A percentile compares a stretch with the other conserved stretches of the same genome.
Conservation (phyloP, 306 rosid genomes). For the Pyrus communis region DNA sequence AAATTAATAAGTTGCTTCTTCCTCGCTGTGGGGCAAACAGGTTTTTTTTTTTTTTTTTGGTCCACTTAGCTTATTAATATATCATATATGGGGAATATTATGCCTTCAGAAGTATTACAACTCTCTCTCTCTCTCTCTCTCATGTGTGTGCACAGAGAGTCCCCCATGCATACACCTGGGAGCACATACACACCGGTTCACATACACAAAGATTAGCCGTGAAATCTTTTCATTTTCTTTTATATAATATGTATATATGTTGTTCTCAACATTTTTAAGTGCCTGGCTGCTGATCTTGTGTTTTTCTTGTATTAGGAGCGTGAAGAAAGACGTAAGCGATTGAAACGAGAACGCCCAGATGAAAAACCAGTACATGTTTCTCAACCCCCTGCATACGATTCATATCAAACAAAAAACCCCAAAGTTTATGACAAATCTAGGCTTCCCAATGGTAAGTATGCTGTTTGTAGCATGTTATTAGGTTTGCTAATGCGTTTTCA, state of each 20-base stretch:
- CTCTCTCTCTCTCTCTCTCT: not conserved
- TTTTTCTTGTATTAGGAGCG: conserved; percentile 66
- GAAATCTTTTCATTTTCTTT: not conserved
- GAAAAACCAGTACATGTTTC: conserved; percentile 58
- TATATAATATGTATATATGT: not conserved
- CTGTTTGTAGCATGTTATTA: not conserved
- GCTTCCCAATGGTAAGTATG: conserved; percentile 82
- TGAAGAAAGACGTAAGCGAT: conserved; percentile 75
- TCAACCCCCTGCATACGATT: conserved; percentile 57
- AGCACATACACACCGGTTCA: not conserved
- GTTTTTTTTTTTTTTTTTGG: not conserved
- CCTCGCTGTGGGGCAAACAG: not conserved
- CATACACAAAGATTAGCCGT: not conserved
- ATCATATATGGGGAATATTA: not conserved
- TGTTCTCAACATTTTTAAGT: not conserved
- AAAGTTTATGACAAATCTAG: conserved; percentile 62
- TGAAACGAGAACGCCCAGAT: conserved; percentile 85
- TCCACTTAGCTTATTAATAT: not conserved
- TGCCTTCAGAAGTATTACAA: not conserved
- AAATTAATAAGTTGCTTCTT: not conserved
- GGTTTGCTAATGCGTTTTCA: not conserved
- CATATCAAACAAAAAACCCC: conserved; percentile 39
- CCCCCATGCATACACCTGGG: not conserved
- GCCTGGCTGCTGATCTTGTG: conserved; percentile 18
- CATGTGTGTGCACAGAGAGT: not conserved